phyloP scores from a whole-genome alignment of 768 basidiomycete species.

The Thelephora ganbajun region DNA sequence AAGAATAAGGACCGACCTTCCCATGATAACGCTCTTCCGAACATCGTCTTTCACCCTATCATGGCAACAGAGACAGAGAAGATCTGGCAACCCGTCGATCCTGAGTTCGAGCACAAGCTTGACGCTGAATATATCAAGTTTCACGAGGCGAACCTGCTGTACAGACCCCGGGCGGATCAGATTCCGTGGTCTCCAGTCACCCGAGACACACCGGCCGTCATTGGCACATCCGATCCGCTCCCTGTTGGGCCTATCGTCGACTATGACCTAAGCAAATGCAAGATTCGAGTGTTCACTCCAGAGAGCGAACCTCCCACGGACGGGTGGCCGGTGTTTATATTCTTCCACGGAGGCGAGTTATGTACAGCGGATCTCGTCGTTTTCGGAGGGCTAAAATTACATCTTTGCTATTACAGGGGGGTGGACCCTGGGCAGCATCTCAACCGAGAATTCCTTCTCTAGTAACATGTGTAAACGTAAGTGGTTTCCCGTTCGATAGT shows the following conservation, averaged over 20 bases:
- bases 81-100: conserved; percentile 42
- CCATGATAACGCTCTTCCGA: too few relatives aligned
- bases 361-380: not conserved
- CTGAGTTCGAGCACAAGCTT: conserved; percentile 39
- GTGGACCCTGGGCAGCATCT: conserved; percentile 61
- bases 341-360: conserved; percentile 55
- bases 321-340: conserved; percentile 65
- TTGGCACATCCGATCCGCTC: conserved; percentile 42
- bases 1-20: too few relatives aligned
- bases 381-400: not conserved
- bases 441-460: conserved; percentile 44
- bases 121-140: conserved; percentile 57
- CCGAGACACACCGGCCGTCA: conserved; percentile 36
- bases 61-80: conserved; percentile 5
- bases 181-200: conserved; percentile 48
- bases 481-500: conserved; percentile 6
- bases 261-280: conserved; percentile 34
- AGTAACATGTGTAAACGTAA: conserved; percentile 46
- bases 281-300: conserved; percentile 53
- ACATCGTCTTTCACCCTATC: conserved; percentile 1
- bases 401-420: conserved; percentile 31
- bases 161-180: conserved; percentile 36
- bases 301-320: conserved; percentile 29
- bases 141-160: conserved; percentile 35
- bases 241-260: conserved; percentile 42